Percentiles rank a stretch among this genome's conserved stretches.
phyloP scores from a whole-genome alignment of 352 stramenopile species.

The Globisporangium camurandrum region DNA sequence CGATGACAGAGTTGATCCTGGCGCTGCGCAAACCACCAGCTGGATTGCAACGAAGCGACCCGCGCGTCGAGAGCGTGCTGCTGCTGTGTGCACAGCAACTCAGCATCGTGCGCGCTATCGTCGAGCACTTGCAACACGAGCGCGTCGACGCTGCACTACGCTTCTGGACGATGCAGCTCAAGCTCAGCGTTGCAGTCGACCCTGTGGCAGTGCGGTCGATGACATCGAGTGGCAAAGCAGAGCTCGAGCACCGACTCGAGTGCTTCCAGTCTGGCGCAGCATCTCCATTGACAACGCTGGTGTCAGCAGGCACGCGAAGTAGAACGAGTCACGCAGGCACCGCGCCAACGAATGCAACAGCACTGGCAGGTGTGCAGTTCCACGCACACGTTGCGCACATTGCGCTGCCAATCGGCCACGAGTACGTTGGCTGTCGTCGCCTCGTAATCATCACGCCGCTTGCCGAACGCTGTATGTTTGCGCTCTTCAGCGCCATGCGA shows the following conservation, averaged over 20 bases:
- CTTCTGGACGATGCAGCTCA: slow-evolving; percentile 39
- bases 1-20: background rate
- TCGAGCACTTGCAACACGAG: slow-evolving; percentile 7
- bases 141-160: slow-evolving; percentile 19
- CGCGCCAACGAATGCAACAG: too few relatives aligned
- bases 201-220: background rate
- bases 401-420: slow-evolving; percentile 32
- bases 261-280: slow-evolving; percentile 1
- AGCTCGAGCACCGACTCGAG: slow-evolving; percentile 4
- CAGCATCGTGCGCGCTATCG: slow-evolving; percentile 11
- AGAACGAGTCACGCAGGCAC: too few relatives aligned
- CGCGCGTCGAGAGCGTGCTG: slow-evolving; percentile 23
- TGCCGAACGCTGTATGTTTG: slow-evolving; percentile 42
- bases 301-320: too few relatives aligned
- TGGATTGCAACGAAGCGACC: background rate
- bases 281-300: background rate
- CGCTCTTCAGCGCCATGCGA: slow-evolving; percentile 33
- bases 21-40: background rate
- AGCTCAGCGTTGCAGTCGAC: slow-evolving; percentile 13
- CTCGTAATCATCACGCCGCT: slow-evolving; percentile 33
- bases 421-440: slow-evolving; percentile 33
- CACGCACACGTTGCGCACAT: slow-evolving; percentile 27
- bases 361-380: slow-evolving; percentile 9
- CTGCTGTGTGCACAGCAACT: slow-evolving; percentile 19
- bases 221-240: background rate